Evolutionary conservation across 495 filamentous ascomycete species (phyloP), one percentile per base, ranked within the genome.

Genomic region (Penicillium pulvis): DNA sequence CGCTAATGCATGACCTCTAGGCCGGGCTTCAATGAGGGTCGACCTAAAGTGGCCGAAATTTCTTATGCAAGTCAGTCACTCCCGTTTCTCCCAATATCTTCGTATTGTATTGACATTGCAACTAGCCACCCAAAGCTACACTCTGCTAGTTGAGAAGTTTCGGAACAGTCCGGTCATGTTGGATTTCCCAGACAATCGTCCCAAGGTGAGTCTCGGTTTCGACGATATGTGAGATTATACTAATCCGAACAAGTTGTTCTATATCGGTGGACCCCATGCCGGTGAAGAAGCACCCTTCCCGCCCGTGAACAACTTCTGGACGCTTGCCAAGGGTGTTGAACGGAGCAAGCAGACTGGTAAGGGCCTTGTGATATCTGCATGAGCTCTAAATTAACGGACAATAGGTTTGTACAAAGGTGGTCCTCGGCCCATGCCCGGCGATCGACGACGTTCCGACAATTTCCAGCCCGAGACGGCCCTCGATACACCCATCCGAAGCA

Each of bases 91-190:
- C 41, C 17, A 4, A 6, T 19, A 11, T 6, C 30, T 30, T 3
- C 12, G 16, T 52, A 4, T 30, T 47, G 53, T 75, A 30, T 77
- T 33, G 14, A 47, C 30, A 11, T 35, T 42, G 17, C 5, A 60
- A 59, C 33, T 7, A 93, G 90, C 92, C 33, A 91, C 95, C 58
- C 94, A 98, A 75, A 94, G 93, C 41, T 86, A 87, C 59, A 93
- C 96, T 67, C 91, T 90, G 53, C 80, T 97, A 7, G 83, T 97
- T 33, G 87, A 94, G 66, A 96, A 97, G 63, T 98, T 98, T 73
- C 88, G 93, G 20, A 98, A 98, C 74, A 96, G 91, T 53, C 90
- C 90, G 5, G 92, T 98, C 14, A 97, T 97, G 90, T 76, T 92
- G 11, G 91, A 97, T 72, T 81, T 86, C 43, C 78, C 84, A 6